Conservation (phyloP, 495 filamentous ascomycete species). For the Aspergillus wentii region DNA sequence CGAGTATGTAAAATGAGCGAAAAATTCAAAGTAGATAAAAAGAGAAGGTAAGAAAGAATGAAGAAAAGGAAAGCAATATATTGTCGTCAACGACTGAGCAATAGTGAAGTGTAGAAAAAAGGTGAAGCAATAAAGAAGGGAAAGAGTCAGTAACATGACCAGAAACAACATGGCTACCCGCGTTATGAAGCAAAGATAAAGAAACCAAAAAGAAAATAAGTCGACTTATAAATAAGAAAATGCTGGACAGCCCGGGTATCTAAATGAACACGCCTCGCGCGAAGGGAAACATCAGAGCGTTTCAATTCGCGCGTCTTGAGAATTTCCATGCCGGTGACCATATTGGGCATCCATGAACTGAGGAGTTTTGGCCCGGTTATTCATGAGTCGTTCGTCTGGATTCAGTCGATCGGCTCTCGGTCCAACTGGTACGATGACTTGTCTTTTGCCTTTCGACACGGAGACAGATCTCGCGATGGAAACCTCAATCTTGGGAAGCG, state of each 20-base stretch:
- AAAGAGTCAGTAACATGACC: not conserved
- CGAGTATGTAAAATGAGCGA: not conserved
- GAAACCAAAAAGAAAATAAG: slow-evolving; percentile 1
- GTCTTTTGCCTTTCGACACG: slow-evolving; percentile 30
- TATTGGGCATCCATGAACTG: slow-evolving; percentile 23
- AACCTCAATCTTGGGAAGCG: slow-evolving; percentile 27
- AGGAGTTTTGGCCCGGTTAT: slow-evolving; percentile 18
- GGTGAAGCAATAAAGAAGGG: not conserved
- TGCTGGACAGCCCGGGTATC: no score
- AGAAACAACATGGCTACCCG: no score
- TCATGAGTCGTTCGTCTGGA: slow-evolving; percentile 22
- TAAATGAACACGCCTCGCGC: no score
- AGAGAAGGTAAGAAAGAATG: not conserved
- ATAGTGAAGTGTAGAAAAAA: no score
- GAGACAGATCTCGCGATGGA: slow-evolving; percentile 40
- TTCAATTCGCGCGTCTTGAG: slow-evolving; percentile 36
- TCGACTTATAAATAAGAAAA: slow-evolving; percentile 2
- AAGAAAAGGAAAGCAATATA: not conserved
- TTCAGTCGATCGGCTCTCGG: slow-evolving; percentile 17
- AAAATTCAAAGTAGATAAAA: not conserved
- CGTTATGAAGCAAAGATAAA: slow-evolving; percentile 2
- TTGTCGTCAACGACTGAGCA: not conserved
- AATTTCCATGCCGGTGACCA: slow-evolving; percentile 30
- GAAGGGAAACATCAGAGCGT: no score
- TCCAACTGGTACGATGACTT: slow-evolving; percentile 33